Conservation (phyloP, 2,329 filamentous ascomycete genomes). For the Fusarium decemcellulare region DNA sequence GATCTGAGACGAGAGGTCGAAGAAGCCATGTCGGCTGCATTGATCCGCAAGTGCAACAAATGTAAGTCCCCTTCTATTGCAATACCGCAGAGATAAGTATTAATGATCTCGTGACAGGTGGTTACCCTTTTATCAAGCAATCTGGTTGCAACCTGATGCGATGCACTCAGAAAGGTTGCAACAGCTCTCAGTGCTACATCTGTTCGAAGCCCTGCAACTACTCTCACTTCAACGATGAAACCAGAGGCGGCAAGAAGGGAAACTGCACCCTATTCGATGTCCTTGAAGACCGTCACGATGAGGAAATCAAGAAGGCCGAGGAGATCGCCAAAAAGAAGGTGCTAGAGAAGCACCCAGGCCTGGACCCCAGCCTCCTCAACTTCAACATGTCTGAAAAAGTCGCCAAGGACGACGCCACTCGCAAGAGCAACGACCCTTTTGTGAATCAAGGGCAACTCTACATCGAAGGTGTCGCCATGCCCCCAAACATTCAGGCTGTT, state of each 20-base stretch:
- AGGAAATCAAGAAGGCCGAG: constrained; percentile 75
- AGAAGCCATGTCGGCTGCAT: constrained; percentile 85
- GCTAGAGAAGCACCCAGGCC: too few relatives aligned
- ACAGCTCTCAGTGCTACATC: constrained; percentile 75
- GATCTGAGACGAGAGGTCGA: constrained; percentile 78
- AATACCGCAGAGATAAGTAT: constrained; percentile 38
- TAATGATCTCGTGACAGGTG: constrained; percentile 57
- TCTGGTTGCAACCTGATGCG: constrained; percentile 88
- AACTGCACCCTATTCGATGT: constrained; percentile 80
- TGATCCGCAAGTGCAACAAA: constrained; percentile 83
- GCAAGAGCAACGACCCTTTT: constrained; percentile 22
- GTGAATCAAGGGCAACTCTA: constrained; percentile 2
- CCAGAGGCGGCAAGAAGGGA: constrained; percentile 61
- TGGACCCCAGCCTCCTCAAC: too few relatives aligned
- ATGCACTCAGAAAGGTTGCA: constrained; percentile 70
- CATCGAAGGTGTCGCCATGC: neutral
- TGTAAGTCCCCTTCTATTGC: constrained; percentile 54
- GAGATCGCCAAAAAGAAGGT: constrained; percentile 57
- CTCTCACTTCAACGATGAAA: constrained; percentile 75
- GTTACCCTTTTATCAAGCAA: constrained; percentile 84
- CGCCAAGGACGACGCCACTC: constrained; percentile 10
- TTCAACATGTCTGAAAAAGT: too few relatives aligned
- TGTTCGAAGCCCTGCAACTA: constrained; percentile 80
- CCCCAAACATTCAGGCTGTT: neutral
- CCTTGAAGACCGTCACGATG: constrained; percentile 70